Conservation (phyloP, 768 basidiomycete species). For the Tremella yokohamensis region DNA sequence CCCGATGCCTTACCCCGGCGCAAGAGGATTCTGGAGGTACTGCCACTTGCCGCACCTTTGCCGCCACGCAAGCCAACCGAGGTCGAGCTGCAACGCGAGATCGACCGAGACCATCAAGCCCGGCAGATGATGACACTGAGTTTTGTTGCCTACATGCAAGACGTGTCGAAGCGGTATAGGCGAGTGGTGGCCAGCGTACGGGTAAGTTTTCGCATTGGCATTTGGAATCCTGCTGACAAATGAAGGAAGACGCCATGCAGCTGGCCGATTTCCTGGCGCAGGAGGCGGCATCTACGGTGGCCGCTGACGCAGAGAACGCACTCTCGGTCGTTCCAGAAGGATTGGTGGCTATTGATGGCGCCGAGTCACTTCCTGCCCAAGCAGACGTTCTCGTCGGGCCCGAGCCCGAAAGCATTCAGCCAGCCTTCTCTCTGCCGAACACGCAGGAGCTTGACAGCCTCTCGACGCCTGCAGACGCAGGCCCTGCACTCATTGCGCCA, state of each 20-base stretch:
- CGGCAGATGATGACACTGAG: conserved; percentile 80
- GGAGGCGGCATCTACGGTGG: neutral
- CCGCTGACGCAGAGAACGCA: no score
- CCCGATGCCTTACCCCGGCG: conserved; percentile 80
- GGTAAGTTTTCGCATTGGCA: conserved; percentile 56
- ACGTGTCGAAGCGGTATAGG: conserved; percentile 89
- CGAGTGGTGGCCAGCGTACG: conserved; percentile 75
- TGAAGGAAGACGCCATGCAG: neutral
- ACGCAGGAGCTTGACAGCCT: no score
- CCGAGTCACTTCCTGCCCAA: neutral
- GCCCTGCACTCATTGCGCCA: neutral
- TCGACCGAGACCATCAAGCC: conserved; percentile 72
- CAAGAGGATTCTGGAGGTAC: conserved; percentile 75
- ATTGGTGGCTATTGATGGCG: no score
- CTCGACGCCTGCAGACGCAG: conserved; percentile 4
- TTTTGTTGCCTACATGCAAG: conserved; percentile 82
- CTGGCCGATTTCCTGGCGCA: neutral
- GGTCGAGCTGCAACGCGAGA: conserved; percentile 75
- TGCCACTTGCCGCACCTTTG: conserved; percentile 84
- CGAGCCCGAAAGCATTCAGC: neutral
- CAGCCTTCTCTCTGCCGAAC: no score
- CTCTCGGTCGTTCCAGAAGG: no score
- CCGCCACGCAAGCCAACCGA: conserved; percentile 77
- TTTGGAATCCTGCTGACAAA: neutral
- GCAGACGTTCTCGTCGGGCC: neutral